Percentiles rank a stretch among this genome's conserved stretches.
These are phyloP conservation scores for Aleurites moluccanus DNA, from an alignment of 441 rosid genomes.

Conservation along the genomic window DNA sequence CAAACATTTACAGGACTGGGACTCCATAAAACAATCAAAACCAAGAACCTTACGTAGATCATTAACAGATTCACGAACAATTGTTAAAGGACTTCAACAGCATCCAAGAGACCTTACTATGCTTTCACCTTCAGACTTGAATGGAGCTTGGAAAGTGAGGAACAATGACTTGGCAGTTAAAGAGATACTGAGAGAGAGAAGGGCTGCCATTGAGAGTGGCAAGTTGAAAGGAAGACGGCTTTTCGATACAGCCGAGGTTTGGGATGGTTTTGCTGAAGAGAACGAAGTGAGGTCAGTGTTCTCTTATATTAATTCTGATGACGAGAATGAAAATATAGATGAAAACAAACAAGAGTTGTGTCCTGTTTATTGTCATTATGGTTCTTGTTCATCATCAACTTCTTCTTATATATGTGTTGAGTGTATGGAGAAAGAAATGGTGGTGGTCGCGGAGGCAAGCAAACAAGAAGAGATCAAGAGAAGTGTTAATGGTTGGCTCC, in stretches of 20 bases:
- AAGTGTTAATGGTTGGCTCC: conserved; percentile 21
- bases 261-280: conserved; percentile 26
- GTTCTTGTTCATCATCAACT: conserved; percentile 14
- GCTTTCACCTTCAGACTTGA: conserved; percentile 32
- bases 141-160: conserved; percentile 33
- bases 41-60: conserved; percentile 25
- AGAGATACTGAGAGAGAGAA: conserved; percentile 43
- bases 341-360: conserved; percentile 4
- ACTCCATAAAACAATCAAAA: conserved; percentile 34
- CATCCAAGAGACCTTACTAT: conserved; percentile 43
- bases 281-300: conserved; percentile 32
- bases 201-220: conserved; percentile 45
- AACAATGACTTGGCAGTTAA: conserved; percentile 37
- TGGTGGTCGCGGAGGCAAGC: background rate
- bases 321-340: conserved; percentile 23
- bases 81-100: conserved; percentile 25
- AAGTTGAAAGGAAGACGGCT: conserved; percentile 54
- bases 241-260: conserved; percentile 27
- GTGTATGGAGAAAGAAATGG: conserved; percentile 14
- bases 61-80: conserved; percentile 29
- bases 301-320: conserved; percentile 33
- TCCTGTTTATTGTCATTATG: conserved; percentile 6
- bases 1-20: conserved; percentile 40
- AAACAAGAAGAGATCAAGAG: conserved; percentile 21
- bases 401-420: conserved; percentile 25